Evolutionary conservation across 2,329 filamentous ascomycete genomes (phyloP).

Genomic region (Fusarium chaquense): DNA sequence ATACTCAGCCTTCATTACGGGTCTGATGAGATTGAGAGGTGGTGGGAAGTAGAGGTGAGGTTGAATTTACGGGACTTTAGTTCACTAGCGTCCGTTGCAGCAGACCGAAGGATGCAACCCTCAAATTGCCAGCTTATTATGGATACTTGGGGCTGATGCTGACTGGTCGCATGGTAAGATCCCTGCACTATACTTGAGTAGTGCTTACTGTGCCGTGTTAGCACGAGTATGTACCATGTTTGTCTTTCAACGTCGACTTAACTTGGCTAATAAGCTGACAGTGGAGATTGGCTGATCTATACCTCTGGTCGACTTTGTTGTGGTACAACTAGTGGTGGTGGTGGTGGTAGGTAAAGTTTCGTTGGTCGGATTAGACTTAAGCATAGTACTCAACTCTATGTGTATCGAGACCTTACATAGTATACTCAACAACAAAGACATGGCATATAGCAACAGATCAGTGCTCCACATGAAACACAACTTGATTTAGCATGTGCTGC

Average conservation of each 20-base stretch:
- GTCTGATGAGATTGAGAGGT: background rate
- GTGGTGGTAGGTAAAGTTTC: conserved; percentile 1
- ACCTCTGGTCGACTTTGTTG: background rate
- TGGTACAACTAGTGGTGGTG: background rate
- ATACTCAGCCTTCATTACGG: conserved; percentile 22
- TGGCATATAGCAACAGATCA: background rate
- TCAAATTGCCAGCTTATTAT: conserved; percentile 31
- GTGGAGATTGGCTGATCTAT: conserved; percentile 17
- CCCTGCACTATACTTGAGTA: conserved; percentile 14
- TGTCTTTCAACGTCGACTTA: conserved; percentile 1
- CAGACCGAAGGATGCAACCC: conserved; percentile 20
- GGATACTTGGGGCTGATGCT: conserved; percentile 34
- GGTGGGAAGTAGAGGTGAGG: conserved; percentile 12
- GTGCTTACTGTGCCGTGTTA: conserved; percentile 33
- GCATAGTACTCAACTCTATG: conserved; percentile 31
- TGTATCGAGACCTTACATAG: background rate
- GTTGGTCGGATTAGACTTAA: conserved; percentile 17
- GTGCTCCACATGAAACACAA: background rate
- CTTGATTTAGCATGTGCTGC: background rate
- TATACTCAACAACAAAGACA: conserved; percentile 4
- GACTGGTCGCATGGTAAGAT: conserved; percentile 16
- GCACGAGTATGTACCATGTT: background rate
- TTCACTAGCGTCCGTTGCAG: conserved; percentile 22
- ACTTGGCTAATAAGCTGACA: conserved; percentile 30
- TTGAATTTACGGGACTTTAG: conserved; percentile 14